phyloP scores from a whole-genome alignment of 345 rosid genomes.

The Hirschfeldia incana region DNA sequence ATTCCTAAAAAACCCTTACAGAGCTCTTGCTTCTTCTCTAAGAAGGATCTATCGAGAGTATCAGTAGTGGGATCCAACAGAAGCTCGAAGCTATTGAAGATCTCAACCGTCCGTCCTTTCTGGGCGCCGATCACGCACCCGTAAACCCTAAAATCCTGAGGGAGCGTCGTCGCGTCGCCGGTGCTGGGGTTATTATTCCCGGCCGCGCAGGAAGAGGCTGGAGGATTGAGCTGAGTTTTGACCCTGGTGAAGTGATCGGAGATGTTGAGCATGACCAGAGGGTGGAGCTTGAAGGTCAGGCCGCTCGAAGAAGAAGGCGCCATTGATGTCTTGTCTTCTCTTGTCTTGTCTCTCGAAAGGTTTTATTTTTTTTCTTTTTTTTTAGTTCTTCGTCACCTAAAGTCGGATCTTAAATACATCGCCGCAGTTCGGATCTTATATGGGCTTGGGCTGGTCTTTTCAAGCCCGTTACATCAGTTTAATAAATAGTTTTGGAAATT shows the following conservation, averaged over 20 bases:
- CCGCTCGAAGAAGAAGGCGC: conserved; percentile 96
- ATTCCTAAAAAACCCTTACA: not conserved
- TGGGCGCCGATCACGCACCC: conserved; percentile 95
- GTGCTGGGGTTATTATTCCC: conserved; percentile 32
- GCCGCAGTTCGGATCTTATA: not conserved
- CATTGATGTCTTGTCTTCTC: conserved; percentile 42
- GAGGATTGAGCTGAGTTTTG: conserved; percentile 72
- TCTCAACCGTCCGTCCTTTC: conserved; percentile 92
- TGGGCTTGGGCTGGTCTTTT: conserved; percentile 14
- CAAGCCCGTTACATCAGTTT: conserved; percentile 2
- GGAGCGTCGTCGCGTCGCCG: conserved; percentile 31
- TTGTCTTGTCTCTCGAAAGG: not conserved
- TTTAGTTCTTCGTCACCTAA: not conserved
- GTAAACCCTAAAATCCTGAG: conserved; percentile 66
- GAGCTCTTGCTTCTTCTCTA: conserved; percentile 97
- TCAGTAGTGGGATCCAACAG: conserved; percentile 64
- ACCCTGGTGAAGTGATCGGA: conserved; percentile 95
- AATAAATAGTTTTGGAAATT: not conserved
- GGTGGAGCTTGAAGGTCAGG: conserved; percentile 93
- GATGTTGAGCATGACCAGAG: conserved; percentile 86
- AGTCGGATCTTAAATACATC: not conserved
- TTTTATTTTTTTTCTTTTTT: not conserved
- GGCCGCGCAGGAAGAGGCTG: conserved; percentile 37
- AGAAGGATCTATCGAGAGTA: conserved; percentile 83
- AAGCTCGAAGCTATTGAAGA: conserved; percentile 97